phyloP scores from a whole-genome alignment of 352 stramenopile genomes.

The Globisporangium apiculatum region DNA sequence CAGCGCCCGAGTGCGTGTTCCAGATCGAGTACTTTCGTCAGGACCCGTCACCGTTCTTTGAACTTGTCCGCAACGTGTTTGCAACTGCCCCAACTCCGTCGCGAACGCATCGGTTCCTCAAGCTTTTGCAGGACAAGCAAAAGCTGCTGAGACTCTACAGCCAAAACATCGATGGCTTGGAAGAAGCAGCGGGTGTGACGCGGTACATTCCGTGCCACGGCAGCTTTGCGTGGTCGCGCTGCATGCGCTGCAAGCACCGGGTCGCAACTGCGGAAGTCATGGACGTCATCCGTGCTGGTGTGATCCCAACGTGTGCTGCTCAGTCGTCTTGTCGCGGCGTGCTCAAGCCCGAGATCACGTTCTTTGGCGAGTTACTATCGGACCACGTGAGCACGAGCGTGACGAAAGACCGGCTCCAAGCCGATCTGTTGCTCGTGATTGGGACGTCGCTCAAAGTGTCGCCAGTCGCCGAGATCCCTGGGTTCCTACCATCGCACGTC shows the following conservation, averaged over 20 bases:
- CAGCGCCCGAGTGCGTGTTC: slow-evolving; percentile 97
- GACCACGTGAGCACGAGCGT: slow-evolving; percentile 82
- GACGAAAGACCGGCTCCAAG: slow-evolving; percentile 65
- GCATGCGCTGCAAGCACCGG: slow-evolving; percentile 80
- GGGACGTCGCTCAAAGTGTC: slow-evolving; percentile 96
- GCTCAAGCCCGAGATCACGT: slow-evolving; percentile 96
- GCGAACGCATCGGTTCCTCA: slow-evolving; percentile 94
- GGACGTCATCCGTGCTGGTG: slow-evolving; percentile 64
- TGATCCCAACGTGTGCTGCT: slow-evolving; percentile 59
- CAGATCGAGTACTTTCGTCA: slow-evolving; percentile 96
- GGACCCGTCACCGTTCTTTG: slow-evolving; percentile 95
- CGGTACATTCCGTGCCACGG: slow-evolving; percentile 94
- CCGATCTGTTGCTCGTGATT: slow-evolving; percentile 96
- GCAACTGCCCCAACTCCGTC: slow-evolving; percentile 77
- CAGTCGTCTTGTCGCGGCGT: slow-evolving; percentile 80
- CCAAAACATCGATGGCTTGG: slow-evolving; percentile 98
- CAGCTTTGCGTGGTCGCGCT: slow-evolving; percentile 86
- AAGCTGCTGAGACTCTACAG: slow-evolving; percentile 94
- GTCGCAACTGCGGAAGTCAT: slow-evolving; percentile 43
- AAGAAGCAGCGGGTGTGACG: slow-evolving; percentile 88
- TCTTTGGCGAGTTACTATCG: slow-evolving; percentile 94
- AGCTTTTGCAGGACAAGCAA: slow-evolving; percentile 84
- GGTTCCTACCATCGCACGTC: slow-evolving; percentile 73
- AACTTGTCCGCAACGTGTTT: slow-evolving; percentile 87
- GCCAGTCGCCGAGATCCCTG: slow-evolving; percentile 89